Percentiles rank a stretch among this genome's conserved stretches.
These are phyloP conservation scores for Tylopilus sp. DNA, from an alignment of 768 basidiomycete species.

Conservation along the genomic window DNA sequence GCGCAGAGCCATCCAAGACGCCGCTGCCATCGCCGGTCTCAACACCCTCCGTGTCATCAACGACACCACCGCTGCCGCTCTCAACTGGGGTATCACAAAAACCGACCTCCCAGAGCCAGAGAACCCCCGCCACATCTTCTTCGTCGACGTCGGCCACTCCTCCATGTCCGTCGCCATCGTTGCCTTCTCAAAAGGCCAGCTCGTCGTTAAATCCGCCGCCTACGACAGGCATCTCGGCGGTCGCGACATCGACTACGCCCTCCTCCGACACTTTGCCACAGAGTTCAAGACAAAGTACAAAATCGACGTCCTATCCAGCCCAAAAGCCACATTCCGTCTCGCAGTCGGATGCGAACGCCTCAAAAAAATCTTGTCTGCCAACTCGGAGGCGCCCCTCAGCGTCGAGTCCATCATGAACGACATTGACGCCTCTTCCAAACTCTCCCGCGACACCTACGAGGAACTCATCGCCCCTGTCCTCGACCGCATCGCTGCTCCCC, in stretches of 20 bases:
- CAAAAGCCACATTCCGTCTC: conserved; percentile 93
- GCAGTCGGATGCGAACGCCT: conserved; percentile 85
- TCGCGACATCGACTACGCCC: conserved; percentile 91
- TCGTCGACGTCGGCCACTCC: conserved; percentile 95
- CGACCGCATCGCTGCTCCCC: conserved; percentile 68
- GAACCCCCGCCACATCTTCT: conserved; percentile 80
- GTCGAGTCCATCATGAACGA: conserved; percentile 98
- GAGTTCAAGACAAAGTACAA: conserved; percentile 98
- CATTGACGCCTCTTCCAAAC: conserved; percentile 83
- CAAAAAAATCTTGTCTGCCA: conserved; percentile 96
- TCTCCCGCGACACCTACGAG: conserved; percentile 83
- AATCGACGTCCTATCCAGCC: conserved; percentile 88
- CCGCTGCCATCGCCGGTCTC: conserved; percentile 84
- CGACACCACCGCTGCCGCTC: conserved; percentile 92
- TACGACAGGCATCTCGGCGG: conserved; percentile 95
- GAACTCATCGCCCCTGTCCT: conserved; percentile 71
- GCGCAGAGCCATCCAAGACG: conserved; percentile 85
- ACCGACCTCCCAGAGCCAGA: conserved; percentile 89
- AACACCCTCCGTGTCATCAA: conserved; percentile 95
- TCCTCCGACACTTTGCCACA: conserved; percentile 82
- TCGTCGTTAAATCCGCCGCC: conserved; percentile 81
- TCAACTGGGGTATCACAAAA: conserved; percentile 99
- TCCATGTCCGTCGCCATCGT: conserved; percentile 83
- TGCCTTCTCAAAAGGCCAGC: conserved; percentile 92
- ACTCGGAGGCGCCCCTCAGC: conserved; percentile 81